A percentile compares a stretch with the other conserved stretches of the same genome.
phyloP scores from a whole-genome alignment of 108 stramenopile species.

The Skeletonema grethae region DNA sequence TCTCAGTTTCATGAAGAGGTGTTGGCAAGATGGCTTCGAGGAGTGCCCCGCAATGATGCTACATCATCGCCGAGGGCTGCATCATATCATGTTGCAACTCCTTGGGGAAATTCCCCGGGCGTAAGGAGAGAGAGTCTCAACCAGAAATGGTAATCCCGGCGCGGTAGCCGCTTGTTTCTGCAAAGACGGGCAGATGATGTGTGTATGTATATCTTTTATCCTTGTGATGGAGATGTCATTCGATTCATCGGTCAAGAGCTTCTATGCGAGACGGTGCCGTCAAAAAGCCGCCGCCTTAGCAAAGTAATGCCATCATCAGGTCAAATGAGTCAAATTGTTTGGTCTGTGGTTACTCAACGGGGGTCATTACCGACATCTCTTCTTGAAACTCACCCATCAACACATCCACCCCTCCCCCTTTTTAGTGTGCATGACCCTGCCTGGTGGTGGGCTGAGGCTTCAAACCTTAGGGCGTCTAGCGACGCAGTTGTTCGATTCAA shows the following conservation, averaged over 20 bases:
- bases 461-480: slow-evolving; percentile 84
- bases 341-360: slow-evolving; percentile 13
- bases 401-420: background rate
- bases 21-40: slow-evolving; percentile 48
- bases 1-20: slow-evolving; percentile 25
- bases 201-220: background rate
- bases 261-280: slow-evolving; percentile 21
- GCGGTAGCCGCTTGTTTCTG: slow-evolving; percentile 22
- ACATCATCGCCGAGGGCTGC: slow-evolving; percentile 51
- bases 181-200: slow-evolving; percentile 14
- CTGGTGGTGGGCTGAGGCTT: slow-evolving; percentile 87
- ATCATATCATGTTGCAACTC: slow-evolving; percentile 32
- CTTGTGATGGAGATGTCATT: background rate
- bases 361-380: slow-evolving; percentile 22
- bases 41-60: slow-evolving; percentile 61
- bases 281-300: slow-evolving; percentile 28
- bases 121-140: slow-evolving; percentile 74
- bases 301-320: slow-evolving; percentile 24
- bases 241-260: slow-evolving; percentile 17
- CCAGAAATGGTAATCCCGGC: slow-evolving; percentile 42
- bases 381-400: slow-evolving; percentile 26
- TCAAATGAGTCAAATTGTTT: background rate
- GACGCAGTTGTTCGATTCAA: slow-evolving; percentile 89
- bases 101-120: slow-evolving; percentile 88
- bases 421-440: slow-evolving; percentile 78